These are phyloP conservation scores for Arachis stenosperma DNA, from an alignment of 306 rosid genomes.

Conservation along the genomic window DNA sequence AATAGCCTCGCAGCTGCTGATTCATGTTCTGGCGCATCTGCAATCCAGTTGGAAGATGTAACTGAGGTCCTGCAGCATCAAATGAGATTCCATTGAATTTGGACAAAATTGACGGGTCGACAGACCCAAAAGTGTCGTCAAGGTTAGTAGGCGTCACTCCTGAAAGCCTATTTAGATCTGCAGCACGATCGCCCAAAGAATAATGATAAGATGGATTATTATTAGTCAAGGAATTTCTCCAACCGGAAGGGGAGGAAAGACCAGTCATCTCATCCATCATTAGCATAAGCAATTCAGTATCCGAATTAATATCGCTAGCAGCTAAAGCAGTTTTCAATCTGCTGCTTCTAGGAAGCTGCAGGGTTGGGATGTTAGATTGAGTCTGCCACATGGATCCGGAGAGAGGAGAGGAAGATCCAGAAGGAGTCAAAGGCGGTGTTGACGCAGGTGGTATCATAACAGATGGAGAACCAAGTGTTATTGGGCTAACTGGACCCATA, in stretches of 20 bases:
- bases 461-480: slow-evolving; percentile 64
- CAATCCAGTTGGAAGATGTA: slow-evolving; percentile 68
- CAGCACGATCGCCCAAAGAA: slow-evolving; percentile 48
- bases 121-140: slow-evolving; percentile 59
- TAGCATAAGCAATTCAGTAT: slow-evolving; percentile 53
- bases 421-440: slow-evolving; percentile 69
- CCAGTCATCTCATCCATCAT: slow-evolving; percentile 63
- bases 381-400: slow-evolving; percentile 64
- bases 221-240: slow-evolving; percentile 63
- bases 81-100: slow-evolving; percentile 66
- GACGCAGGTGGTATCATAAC: slow-evolving; percentile 52
- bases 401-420: slow-evolving; percentile 69
- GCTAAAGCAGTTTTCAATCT: slow-evolving; percentile 59
- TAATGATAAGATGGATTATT: slow-evolving; percentile 50
- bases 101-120: slow-evolving; percentile 56
- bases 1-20: slow-evolving; percentile 62
- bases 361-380: slow-evolving; percentile 58
- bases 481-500: slow-evolving; percentile 59
- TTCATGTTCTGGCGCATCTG: slow-evolving; percentile 59
- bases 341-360: slow-evolving; percentile 83
- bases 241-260: slow-evolving; percentile 67
- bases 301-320: slow-evolving; percentile 67
- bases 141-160: slow-evolving; percentile 67
- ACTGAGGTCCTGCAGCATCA: slow-evolving; percentile 54
- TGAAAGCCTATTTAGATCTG: slow-evolving; percentile 60